These are phyloP conservation scores for Apophysomyces elegans DNA, from an alignment of 371 early-diverging fungal genomes.

Conservation along the genomic window DNA sequence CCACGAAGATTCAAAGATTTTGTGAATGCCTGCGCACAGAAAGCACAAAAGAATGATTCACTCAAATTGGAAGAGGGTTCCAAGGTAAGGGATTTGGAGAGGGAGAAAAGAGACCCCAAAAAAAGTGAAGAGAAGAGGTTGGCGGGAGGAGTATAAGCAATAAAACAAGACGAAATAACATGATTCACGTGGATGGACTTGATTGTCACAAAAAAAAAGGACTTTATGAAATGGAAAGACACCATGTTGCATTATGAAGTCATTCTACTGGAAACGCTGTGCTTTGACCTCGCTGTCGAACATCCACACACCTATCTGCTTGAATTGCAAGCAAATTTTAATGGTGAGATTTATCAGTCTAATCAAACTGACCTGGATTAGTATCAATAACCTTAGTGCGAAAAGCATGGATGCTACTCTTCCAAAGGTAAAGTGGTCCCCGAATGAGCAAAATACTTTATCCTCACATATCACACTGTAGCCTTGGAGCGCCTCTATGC, in stretches of 20 bases:
- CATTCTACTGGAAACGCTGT: constrained; percentile 69
- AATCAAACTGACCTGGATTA: constrained; percentile 22
- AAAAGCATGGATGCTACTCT: constrained; percentile 70
- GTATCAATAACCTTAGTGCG: constrained; percentile 52
- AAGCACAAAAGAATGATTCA: constrained; percentile 63
- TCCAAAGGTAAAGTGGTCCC: constrained; percentile 50
- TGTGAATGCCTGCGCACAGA: constrained; percentile 59
- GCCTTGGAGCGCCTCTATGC: constrained; percentile 41
- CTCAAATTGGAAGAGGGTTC: constrained; percentile 47
- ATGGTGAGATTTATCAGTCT: constrained; percentile 26
- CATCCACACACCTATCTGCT: constrained; percentile 72
- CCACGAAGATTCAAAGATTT: constrained; percentile 67
- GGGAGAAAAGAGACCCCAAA: no score
- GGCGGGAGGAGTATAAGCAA: constrained; percentile 18
- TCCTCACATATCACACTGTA: constrained; percentile 14
- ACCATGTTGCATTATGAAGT: constrained; percentile 71
- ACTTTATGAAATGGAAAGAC: constrained; percentile 75
- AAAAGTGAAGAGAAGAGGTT: not conserved
- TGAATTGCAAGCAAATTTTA: constrained; percentile 39
- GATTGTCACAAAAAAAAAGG: constrained; percentile 29
- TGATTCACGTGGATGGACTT: constrained; percentile 10
- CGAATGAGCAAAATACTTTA: not conserved
- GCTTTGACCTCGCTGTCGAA: constrained; percentile 78
- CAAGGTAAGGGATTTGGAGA: constrained; percentile 27
- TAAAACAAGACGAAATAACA: constrained; percentile 3